Base-by-base conservation (phyloP, 495 filamentous ascomycete genomes). In the Neurospora sp. region DNA sequence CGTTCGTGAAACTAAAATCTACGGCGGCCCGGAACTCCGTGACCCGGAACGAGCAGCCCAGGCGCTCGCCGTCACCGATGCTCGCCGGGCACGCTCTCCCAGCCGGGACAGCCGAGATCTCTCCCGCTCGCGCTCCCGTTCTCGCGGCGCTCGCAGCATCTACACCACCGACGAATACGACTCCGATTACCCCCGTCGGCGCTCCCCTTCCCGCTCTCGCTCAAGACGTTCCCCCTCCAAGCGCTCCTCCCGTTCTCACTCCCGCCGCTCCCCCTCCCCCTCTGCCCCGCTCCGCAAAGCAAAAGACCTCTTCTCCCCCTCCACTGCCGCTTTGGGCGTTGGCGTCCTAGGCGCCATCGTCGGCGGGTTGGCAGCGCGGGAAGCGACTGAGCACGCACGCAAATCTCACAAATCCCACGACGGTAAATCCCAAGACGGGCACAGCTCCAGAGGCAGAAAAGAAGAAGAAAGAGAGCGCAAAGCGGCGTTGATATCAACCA, bases 261-360 rank as follows among this genome's bases (percentile, higher is more conserved):
- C 71, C 11, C 37, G 37, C 2, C 28, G 34, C 5, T 74, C 73
- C 39, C 70, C 48, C 10, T 15, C 5, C 62, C 71, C 36, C 4
- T 11, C 28, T 34, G 7, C 37, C 19, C 21, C 24, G 24, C 21
- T 59, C 28, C 21, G 39, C 15, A 62, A 62, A 62, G 31, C 43
- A n/a, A 59, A 38, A 37, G 31, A 59, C 19, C 73, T 62, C 54
- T 85, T 85, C 72, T 81, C 78, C 5, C 74, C 78, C 39, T 82
- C 84, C 1, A 81, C 79, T 4, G 78, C 82, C 0, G 84, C 84
- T 0, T 71, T 86, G 1, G 83, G 84, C 19, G 81, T 81, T 3
- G 81, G 83, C 21, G 79, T 85, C 28, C 72, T 86, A 5, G 84
- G 84, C 17, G 84, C 84, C 5, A 76, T 86, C 5, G 81, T 85